Evolutionary conservation across 371 early-diverging fungal species (phyloP), one percentile per base, ranked within the genome.

Genomic region (Saksenaea oblongispora): DNA sequence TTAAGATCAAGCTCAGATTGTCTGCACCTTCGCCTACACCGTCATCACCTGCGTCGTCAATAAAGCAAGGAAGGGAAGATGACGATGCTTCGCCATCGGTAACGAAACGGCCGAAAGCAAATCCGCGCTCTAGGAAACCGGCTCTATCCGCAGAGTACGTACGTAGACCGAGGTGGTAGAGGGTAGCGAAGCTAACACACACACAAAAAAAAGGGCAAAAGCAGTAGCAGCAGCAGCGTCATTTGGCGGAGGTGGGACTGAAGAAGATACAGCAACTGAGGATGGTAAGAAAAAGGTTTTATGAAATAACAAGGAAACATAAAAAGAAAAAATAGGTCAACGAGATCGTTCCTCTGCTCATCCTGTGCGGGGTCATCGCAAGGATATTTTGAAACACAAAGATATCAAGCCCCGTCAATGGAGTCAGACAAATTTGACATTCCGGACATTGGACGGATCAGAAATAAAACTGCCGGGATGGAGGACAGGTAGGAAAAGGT

Each of bases 341-440:
- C 51, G 51, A 22, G 51, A 47, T 47, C 51, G 51, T 22, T 10
- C 51, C 31, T 31, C 31, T 5, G 0, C 51, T 47, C 51, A 47
- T 47, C 22, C 24, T 18, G 22, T 47, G 7, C 51, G 51, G n/a
- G 51, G 51, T 10, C 51, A 47, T 27, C 58, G 61, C 35, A 75
- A 67, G 54, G 74, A 74, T 22, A 61, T 79, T n/a, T 42, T 76
- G 24, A 72, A 72, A 47, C 59, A 75, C 47, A 79, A 76, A 35
- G 79, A 75, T 36, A 63, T 65, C 44, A 71, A 73, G 36, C 66
- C 72, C 7, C 74, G 79, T 41, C 56, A 56, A 34, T 79, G 79
- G 79, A 59, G 22, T 17, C 59, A 36, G 17, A 61, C 66, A 17
- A 72, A 70, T 28, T 53, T 79, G 9, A 60, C 62, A 11, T 79